Evolutionary conservation across 371 early-diverging fungal species (phyloP).

Genomic region (Mortierella sp.): DNA sequence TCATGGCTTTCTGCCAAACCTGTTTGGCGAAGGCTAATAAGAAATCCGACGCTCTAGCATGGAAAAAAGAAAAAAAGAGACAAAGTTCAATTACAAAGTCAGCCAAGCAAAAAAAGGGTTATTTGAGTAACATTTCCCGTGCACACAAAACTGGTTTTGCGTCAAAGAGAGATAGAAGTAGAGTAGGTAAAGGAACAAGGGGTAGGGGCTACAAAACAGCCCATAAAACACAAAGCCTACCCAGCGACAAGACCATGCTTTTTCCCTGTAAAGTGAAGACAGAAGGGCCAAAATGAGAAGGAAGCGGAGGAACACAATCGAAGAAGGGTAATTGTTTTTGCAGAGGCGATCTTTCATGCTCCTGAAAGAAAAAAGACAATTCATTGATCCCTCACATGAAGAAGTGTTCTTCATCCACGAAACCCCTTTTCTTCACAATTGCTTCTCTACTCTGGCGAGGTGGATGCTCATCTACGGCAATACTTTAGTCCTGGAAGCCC

Average conservation of each 20-base stretch:
- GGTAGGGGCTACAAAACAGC: neutral
- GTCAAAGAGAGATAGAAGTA: neutral
- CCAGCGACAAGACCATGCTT: neutral
- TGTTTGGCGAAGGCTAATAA: neutral
- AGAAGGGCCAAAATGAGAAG: neutral
- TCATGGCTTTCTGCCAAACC: neutral
- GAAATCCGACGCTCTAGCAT: neutral
- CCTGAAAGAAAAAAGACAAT: neutral
- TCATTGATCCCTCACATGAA: neutral
- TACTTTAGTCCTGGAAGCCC: constrained; percentile 5
- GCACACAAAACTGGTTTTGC: constrained; percentile 6
- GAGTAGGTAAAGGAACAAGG: neutral
- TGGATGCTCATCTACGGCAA: neutral
- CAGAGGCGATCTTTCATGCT: neutral
- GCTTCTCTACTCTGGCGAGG: neutral
- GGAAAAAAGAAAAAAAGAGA: neutral
- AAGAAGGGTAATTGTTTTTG: constrained; percentile 7
- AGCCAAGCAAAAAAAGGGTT: neutral
- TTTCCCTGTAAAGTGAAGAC: neutral
- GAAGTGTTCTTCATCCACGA: too few relatives aligned
- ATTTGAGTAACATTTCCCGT: neutral
- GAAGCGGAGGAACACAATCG: neutral
- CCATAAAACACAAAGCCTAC: neutral
- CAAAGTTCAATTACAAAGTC: too few relatives aligned
- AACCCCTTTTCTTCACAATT: neutral